Evolutionary conservation across 2,329 filamentous ascomycete genomes (phyloP).

Genomic region (Plectosphaerella cucumerina): DNA sequence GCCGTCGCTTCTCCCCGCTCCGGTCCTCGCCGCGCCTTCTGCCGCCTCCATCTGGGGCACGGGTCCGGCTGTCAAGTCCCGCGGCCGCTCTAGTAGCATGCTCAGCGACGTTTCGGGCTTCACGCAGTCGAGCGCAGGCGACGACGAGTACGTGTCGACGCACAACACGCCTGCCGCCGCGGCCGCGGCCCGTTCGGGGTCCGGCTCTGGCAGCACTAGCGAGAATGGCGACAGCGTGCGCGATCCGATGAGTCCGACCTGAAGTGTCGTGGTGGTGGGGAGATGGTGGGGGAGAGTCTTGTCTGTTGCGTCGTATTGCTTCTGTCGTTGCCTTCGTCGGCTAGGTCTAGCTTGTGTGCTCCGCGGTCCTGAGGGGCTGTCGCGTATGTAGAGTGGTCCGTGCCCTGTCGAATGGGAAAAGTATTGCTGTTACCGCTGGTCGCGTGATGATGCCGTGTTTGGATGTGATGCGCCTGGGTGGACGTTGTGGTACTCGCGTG

Average conservation of each 20-base stretch:
- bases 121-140: constrained; percentile 56
- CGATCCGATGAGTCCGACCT: constrained; percentile 48
- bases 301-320: constrained; percentile 3
- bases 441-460: too few relatives aligned
- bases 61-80: constrained; percentile 31
- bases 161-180: constrained; percentile 14
- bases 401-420: neutral
- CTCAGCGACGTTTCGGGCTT: constrained; percentile 64
- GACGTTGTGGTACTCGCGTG: too few relatives aligned
- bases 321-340: neutral
- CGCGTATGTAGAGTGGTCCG: neutral
- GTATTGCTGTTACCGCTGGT: too few relatives aligned
- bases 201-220: constrained; percentile 40
- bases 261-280: constrained; percentile 1
- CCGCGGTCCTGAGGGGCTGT: neutral
- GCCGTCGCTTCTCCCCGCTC: neutral
- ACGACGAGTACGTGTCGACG: constrained; percentile 28
- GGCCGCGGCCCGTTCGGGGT: constrained; percentile 20
- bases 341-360: too few relatives aligned
- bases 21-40: constrained; percentile 18
- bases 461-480: too few relatives aligned
- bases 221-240: constrained; percentile 42
- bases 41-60: constrained; percentile 25
- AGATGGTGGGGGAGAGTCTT: neutral
- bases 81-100: constrained; percentile 63